These are phyloP conservation scores for Arachis stenosperma DNA, from an alignment of 306 rosid genomes.

Conservation along the genomic window DNA sequence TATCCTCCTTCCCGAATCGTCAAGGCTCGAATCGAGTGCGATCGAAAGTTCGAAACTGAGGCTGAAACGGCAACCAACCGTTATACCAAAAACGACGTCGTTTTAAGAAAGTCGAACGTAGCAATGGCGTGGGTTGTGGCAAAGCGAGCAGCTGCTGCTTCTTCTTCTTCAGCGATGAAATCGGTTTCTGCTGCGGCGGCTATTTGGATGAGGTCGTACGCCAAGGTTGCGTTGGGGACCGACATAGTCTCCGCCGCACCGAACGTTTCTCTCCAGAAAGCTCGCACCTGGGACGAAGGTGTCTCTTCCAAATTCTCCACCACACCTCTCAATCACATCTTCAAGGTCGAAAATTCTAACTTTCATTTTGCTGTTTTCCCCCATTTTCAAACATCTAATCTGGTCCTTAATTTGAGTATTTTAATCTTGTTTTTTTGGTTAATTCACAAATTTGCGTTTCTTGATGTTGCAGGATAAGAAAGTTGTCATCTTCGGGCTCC, in stretches of 20 bases:
- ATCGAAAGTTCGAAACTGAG: neutral
- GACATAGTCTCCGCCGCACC: conserved; percentile 76
- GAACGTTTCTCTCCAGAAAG: conserved; percentile 82
- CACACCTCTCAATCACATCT: conserved; percentile 76
- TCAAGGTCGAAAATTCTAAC: conserved; percentile 57
- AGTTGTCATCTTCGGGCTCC: conserved; percentile 93
- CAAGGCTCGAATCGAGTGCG: neutral
- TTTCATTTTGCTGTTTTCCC: neutral
- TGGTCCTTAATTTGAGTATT: neutral
- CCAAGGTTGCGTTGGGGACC: conserved; percentile 64
- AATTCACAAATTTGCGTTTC: conserved; percentile 7
- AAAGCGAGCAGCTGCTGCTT: conserved; percentile 55
- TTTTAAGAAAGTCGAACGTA: neutral
- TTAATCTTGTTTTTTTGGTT: neutral
- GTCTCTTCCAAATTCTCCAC: conserved; percentile 84
- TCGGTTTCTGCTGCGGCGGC: conserved; percentile 41
- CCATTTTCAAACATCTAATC: neutral
- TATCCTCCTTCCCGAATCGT: neutral
- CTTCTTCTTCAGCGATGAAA: conserved; percentile 49
- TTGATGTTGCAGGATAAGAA: conserved; percentile 70
- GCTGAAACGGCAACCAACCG: neutral
- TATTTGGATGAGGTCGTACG: conserved; percentile 52
- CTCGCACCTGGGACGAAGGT: conserved; percentile 94
- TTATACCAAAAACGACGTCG: neutral
- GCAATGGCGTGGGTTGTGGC: conserved; percentile 64